A percentile compares a stretch with the other conserved stretches of the same genome.
Evolutionary conservation across 139 green algal genomes (phyloP).

Genomic region (Microglena sp.): DNA sequence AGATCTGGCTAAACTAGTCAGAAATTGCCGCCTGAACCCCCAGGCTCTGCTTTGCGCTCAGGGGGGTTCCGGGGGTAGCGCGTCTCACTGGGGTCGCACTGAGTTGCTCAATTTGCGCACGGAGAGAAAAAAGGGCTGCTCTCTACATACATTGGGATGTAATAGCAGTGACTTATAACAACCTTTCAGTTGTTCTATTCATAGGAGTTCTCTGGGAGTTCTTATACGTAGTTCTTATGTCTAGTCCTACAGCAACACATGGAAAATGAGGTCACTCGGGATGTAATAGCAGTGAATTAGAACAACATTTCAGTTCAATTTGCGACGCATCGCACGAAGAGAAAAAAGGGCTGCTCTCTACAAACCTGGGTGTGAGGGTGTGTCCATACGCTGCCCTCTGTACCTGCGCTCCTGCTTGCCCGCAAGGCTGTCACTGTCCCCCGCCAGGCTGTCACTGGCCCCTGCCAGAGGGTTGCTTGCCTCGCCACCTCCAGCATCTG

Average conservation of each 20-base stretch:
- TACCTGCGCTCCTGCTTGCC: conserved; percentile 42
- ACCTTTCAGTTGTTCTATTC: no score
- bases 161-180: no score
- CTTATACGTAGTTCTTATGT: not conserved
- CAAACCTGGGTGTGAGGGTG: conserved; percentile 64
- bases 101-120: no score
- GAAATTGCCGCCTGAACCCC: no score
- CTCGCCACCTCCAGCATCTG: not conserved
- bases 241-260: not conserved
- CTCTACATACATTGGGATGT: conserved; percentile 43
- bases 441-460: not conserved
- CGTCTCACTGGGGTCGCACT: no score
- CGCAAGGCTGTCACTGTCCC: not conserved
- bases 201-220: not conserved
- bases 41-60: no score
- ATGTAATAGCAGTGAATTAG: not conserved
- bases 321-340: not conserved
- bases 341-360: not conserved
- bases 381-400: conserved; percentile 60
- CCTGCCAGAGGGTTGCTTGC: not conserved
- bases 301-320: not conserved
- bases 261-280: not conserved
- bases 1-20: no score
- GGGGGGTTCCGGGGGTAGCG: no score
- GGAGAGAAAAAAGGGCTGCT: not conserved